Base-by-base conservation (phyloP, 129 eudicot genomes). In the Tagetes erecta region DNA sequence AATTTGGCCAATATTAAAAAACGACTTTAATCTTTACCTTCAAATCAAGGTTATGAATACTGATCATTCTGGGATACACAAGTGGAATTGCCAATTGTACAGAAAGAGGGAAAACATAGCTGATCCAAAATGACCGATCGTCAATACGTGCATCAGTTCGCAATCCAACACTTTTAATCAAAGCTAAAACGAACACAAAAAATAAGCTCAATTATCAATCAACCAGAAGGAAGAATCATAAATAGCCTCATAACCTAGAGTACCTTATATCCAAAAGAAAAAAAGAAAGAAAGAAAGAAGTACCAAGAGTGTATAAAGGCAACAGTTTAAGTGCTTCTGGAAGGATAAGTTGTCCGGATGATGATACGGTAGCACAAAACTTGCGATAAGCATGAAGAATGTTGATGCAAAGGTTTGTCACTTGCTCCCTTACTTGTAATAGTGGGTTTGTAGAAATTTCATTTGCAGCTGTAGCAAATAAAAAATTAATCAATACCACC, bases 251-350 rank as follows among this genome's bases (percentile, higher is more conserved):
- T 70, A 38, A 33, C 42, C 69, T 52, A 57, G 27, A 40, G 66
- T 63, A 71, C 5, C n/a, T 37, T 55, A 3, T 68, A 39, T 78
- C 37, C 27, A 20, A 20, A 20, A 20, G 27, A 20, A 46, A 65
- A 31, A 50, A 67, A 39, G 65, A 63, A 51, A 64, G 14, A 53
- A 64, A 58, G 64, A 58, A 45, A 53, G 62, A 79, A 82, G 72
- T 91, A 94, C 98, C 98, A 31, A 94, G 96, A 45, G 97, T 84
- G 77, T 94, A 94, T 35, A 94, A 77, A 82, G 98, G 98, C 84
- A 94, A 81, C 82, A 94, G 68, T 37, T 91, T 94, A 80, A 94
- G 98, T 57, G 97, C 98, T 81, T 94, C 98, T 5, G 98, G 98
- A 71, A 94, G 87, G 74, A 94, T 91, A 47, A 94, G 97, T 66